Conservation (phyloP, 306 rosid genomes). For the Spatholobus suberectus region DNA sequence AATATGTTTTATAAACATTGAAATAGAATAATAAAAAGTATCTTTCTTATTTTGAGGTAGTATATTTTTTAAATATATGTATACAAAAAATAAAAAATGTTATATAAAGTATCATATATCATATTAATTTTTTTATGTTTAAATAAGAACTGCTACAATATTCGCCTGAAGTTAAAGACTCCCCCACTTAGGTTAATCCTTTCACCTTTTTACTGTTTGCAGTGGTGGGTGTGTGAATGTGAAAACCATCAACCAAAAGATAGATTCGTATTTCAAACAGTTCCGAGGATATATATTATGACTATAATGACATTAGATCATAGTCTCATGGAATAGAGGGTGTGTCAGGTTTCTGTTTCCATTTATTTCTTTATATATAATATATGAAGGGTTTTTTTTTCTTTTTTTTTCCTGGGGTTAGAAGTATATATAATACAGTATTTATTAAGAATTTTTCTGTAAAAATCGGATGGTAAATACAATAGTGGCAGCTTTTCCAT, state of each 20-base stretch:
- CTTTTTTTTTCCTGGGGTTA: not conserved
- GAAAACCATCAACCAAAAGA: slow-evolving; percentile 47
- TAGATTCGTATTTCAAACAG: slow-evolving; percentile 48
- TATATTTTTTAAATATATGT: no score
- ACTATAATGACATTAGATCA: slow-evolving; percentile 48
- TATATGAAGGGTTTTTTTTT: no score
- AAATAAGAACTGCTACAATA: not conserved
- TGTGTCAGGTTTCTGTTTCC: not conserved
- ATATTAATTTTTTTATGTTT: not conserved
- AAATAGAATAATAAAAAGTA: not conserved
- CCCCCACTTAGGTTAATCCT: slow-evolving; percentile 54
- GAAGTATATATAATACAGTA: not conserved
- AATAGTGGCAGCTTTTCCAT: slow-evolving; percentile 56
- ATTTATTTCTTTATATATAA: not conserved
- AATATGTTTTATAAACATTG: not conserved
- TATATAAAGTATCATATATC: not conserved
- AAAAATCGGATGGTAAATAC: slow-evolving; percentile 30
- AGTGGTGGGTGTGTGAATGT: slow-evolving; percentile 49
- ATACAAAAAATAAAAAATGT: not conserved
- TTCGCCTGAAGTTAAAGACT: slow-evolving; percentile 35
- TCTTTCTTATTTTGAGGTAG: not conserved
- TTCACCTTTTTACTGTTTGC: slow-evolving; percentile 53
- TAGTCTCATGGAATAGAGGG: slow-evolving; percentile 5
- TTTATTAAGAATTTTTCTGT: slow-evolving; percentile 5
- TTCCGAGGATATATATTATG: slow-evolving; percentile 49